Base-by-base conservation (phyloP, 1,139 yeast genomes). In the Saccharomycopsis crataegensis region DNA sequence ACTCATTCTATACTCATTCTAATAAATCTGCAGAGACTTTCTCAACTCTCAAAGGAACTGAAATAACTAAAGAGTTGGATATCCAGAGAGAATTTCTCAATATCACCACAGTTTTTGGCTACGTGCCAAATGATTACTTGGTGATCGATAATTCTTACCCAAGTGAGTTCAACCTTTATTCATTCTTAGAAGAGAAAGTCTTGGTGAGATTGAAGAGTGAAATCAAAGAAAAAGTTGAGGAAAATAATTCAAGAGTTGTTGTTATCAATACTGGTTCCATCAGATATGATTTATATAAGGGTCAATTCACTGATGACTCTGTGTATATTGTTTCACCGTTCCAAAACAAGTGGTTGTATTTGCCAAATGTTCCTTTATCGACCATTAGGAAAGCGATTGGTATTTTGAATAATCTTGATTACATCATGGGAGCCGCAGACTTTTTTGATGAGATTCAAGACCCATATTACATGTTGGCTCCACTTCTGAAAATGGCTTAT, bases 311-410 rank as follows among this genome's bases (percentile, higher is more conserved):
- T 0, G 70, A 73, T 46, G 96, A 91, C 67, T 76, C 94, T 0
- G 86, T 86, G 58, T 93, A 75, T 64, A 88, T 86, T 49, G 86
- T 93, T 0, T 83, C 96, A 0, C 98, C 99, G 0, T 93, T 90
- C 68, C 74, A 78, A 54, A 90, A 90, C 64, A 76, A 77, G 51
- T 93, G 98, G 98, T 75, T 72, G 36, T 76, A 74, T 53, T 63
- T 85, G 12, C 72, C 78, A 0, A 63, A 66, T 14, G 65, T 86
- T 9, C 86, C 88, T 1, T 70, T 72, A 49, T 57, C 67, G 1
- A 59, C 77, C 16, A 90, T 89, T 0, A 58, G 70, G 28, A 64
- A 70, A 59, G 68, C 86, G 2, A 68, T 80, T 1, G 68, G 71
- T 0, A 65, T 71, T 32, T 71, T 86, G 56, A 86, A 86, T 62